A percentile compares a stretch with the other conserved stretches of the same genome.
These are phyloP conservation scores for Globisporangium okanoganense DNA, from an alignment of 352 stramenopile genomes.

Conservation along the genomic window DNA sequence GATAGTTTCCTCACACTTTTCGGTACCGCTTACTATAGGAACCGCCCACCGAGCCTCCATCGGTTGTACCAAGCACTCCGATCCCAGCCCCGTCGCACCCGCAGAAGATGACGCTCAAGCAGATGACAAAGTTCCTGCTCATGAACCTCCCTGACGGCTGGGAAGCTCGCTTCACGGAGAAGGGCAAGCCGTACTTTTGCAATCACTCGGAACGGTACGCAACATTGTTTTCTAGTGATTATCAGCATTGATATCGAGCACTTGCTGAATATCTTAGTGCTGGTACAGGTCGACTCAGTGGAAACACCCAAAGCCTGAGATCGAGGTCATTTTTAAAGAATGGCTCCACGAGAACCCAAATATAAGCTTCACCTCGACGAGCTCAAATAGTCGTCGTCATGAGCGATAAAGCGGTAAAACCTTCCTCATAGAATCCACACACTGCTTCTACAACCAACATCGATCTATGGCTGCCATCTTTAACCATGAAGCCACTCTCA, in stretches of 20 bases:
- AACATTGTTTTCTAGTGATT: not conserved
- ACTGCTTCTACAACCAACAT: slow-evolving; percentile 6
- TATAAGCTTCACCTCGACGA: slow-evolving; percentile 27
- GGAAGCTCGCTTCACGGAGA: slow-evolving; percentile 80
- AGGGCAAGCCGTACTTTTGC: slow-evolving; percentile 81
- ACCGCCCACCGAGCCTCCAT: slow-evolving; percentile 9
- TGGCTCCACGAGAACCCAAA: slow-evolving; percentile 69
- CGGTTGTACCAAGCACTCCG: slow-evolving; percentile 13
- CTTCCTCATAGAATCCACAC: slow-evolving; percentile 4
- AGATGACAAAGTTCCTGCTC: slow-evolving; percentile 71
- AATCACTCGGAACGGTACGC: slow-evolving; percentile 66
- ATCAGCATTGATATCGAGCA: not conserved
- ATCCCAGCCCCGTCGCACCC: slow-evolving; percentile 30
- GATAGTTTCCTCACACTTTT: not conserved
- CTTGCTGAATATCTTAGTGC: not conserved
- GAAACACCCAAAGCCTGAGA: slow-evolving; percentile 74
- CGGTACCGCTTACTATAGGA: slow-evolving; percentile 16
- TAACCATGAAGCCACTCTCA: not conserved
- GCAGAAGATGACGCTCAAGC: slow-evolving; percentile 62
- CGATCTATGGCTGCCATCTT: not conserved
- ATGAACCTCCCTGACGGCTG: slow-evolving; percentile 73
- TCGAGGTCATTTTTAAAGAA: slow-evolving; percentile 70
- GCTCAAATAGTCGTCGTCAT: slow-evolving; percentile 2
- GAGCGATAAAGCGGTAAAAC: not conserved
- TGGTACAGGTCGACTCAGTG: slow-evolving; percentile 71